A percentile compares a stretch with the other conserved stretches of the same genome.
Conservation (phyloP, 1,284 basidiomycete species). For the Cutaneotrichosporon spelunceum region DNA sequence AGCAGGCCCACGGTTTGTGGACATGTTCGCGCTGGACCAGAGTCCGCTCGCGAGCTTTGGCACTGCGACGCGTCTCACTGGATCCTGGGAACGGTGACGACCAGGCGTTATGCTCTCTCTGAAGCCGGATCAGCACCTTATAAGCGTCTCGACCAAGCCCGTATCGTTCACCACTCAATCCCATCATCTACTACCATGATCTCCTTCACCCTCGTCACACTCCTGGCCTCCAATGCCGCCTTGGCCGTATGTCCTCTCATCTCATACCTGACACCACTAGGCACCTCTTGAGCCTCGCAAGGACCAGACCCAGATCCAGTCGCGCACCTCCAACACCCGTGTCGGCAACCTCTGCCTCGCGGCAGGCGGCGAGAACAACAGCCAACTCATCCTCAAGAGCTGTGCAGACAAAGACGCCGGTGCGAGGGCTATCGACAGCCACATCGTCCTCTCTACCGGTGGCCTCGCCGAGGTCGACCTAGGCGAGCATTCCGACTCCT, state of each 20-base stretch:
- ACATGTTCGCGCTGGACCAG: too few relatives aligned
- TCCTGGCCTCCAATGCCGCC: not conserved
- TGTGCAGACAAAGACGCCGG: not conserved
- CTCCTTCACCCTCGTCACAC: not conserved
- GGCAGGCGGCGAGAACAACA: not conserved
- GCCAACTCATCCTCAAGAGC: not conserved
- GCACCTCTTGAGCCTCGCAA: not conserved
- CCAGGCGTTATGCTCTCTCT: not conserved
- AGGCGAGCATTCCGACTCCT: not conserved
- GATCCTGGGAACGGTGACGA: not conserved
- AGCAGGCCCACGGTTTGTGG: too few relatives aligned
- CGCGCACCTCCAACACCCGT: not conserved
- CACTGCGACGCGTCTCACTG: not conserved
- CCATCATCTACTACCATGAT: too few relatives aligned
- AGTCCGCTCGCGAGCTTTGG: not conserved
- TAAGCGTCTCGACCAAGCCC: too few relatives aligned
- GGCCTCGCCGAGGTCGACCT: not conserved
- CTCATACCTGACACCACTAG: not conserved
- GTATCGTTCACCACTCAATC: too few relatives aligned
- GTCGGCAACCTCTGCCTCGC: not conserved
- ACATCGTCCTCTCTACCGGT: not conserved
- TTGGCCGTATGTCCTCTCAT: not conserved
- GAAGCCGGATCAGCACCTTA: not conserved
- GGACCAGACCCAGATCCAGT: not conserved
- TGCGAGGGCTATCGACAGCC: not conserved